Base-by-base conservation (phyloP, 495 filamentous ascomycete genomes). In the Opeltia flavorubescens region DNA sequence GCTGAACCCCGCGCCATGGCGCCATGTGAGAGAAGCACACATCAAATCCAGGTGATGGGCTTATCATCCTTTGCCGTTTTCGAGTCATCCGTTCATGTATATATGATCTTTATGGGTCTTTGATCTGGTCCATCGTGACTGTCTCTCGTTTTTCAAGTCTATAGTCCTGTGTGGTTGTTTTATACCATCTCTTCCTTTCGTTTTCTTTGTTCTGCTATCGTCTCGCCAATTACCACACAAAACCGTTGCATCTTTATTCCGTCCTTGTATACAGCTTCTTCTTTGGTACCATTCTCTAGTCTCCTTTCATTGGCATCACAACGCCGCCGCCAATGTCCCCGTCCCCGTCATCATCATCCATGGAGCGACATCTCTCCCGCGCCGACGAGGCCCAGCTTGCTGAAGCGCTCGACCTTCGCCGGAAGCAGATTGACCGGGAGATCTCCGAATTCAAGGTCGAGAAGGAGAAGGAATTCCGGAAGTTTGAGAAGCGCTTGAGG, bases 371-470 rank as follows among this genome's bases (percentile, higher is more conserved):
- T 21, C 21, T 41, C 13, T 41, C 38, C 38, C 21, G 21, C 25
- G 38, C 38, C 38, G 38, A 41, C 21, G 38, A 41, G 21, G 21
- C 38, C 9, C 38, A 41, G 38, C 20, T 41, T 12, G 38, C 38
- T 21, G 38, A 41, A 25, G 38, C 38, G n/a, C 27, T 58, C 34
- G 51, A 59, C 12, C 44, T 33, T 9, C 57, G 59, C 43, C 49
- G 61, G 26, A 52, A 48, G 25, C 48, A 56, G 31, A 28, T 62
- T 23, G 52, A 59, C 33, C 41, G 50, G 23, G 61, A 62, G 35
- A 61, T 62, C 33, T 47, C 46, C n/a, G 51, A 46, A 1, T 59
- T 62, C 21, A 55, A 50, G 29, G 50, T 41, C n/a, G 44, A 28
- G 25, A 63, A 58, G 39, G 55, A 58, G 9, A 44, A 51, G 4